A percentile compares a stretch with the other conserved stretches of the same genome.
Evolutionary conservation across 2,329 filamentous ascomycete species (phyloP).

Genomic region (Blastomyces percursus): DNA sequence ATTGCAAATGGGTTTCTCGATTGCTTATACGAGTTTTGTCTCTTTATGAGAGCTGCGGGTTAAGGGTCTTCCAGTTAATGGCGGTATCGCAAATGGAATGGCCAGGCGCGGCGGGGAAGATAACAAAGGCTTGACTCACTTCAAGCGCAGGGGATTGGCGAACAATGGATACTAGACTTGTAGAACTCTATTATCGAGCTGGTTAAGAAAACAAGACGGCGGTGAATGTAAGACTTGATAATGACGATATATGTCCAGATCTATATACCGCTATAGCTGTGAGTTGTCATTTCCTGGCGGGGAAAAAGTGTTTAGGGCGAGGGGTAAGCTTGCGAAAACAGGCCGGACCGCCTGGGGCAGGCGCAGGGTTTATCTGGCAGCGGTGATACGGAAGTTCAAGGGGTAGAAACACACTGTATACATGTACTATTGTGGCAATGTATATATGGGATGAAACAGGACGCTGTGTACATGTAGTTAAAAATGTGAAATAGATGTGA

Average conservation of each 20-base stretch:
- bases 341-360: background rate
- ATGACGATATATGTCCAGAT: background rate
- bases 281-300: no score
- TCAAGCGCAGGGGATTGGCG: background rate
- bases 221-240: background rate
- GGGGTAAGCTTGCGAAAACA: no score
- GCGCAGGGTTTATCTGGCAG: background rate
- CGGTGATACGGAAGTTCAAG: background rate
- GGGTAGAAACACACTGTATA: background rate
- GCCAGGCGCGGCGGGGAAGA: no score
- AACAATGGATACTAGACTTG: background rate
- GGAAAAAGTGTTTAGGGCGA: no score
- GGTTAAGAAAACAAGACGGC: background rate
- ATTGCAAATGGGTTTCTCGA: background rate
- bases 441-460: no score
- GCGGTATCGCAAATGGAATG: no score
- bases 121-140: background rate
- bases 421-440: no score
- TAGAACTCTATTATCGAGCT: background rate
- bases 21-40: background rate
- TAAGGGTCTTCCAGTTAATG: no score
- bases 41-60: background rate
- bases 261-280: no score
- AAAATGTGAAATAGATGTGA: no score
- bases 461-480: no score